These are phyloP conservation scores for Cucurbita ficifolia DNA, from an alignment of 306 rosid species.

Conservation along the genomic window DNA sequence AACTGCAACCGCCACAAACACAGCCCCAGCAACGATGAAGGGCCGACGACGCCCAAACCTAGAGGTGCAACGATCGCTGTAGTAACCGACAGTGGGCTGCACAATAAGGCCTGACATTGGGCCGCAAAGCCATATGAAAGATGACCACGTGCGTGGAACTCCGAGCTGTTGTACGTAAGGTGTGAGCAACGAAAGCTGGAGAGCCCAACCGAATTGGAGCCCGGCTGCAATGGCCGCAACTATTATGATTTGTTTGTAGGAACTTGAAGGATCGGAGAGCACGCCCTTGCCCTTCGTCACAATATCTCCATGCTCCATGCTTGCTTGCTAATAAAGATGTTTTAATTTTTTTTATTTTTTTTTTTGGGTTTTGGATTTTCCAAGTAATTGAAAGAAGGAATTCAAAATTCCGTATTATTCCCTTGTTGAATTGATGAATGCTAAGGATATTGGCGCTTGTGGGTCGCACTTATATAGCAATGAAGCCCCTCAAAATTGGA, in stretches of 20 bases:
- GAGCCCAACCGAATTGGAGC: conserved; percentile 81
- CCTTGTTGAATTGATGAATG: too few relatives aligned
- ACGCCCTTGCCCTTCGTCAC: not conserved
- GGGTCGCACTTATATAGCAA: too few relatives aligned
- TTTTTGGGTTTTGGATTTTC: not conserved
- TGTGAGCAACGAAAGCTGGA: conserved; percentile 62
- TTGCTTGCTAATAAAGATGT: not conserved
- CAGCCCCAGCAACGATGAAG: conserved; percentile 42
- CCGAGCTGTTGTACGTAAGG: conserved; percentile 77
- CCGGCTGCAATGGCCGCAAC: conserved; percentile 86
- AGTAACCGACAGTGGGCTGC: conserved; percentile 72
- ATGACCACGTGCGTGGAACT: conserved; percentile 48
- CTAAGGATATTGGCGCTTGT: too few relatives aligned
- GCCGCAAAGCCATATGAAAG: conserved; percentile 87
- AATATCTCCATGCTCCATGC: not conserved
- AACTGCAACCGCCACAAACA: conserved; percentile 43
- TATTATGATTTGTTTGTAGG: conserved; percentile 25
- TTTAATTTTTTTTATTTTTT: not conserved
- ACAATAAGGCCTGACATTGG: conserved; percentile 75
- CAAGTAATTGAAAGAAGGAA: not conserved
- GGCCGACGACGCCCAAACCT: conserved; percentile 91
- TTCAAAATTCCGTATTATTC: too few relatives aligned
- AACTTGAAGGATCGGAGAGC: not conserved
- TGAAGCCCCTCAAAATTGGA: not conserved
- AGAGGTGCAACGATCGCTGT: conserved; percentile 69